Percentiles rank a stretch among this genome's conserved stretches.
These are phyloP conservation scores for Claviceps cyperi DNA, from an alignment of 2,329 filamentous ascomycete genomes.

Conservation along the genomic window DNA sequence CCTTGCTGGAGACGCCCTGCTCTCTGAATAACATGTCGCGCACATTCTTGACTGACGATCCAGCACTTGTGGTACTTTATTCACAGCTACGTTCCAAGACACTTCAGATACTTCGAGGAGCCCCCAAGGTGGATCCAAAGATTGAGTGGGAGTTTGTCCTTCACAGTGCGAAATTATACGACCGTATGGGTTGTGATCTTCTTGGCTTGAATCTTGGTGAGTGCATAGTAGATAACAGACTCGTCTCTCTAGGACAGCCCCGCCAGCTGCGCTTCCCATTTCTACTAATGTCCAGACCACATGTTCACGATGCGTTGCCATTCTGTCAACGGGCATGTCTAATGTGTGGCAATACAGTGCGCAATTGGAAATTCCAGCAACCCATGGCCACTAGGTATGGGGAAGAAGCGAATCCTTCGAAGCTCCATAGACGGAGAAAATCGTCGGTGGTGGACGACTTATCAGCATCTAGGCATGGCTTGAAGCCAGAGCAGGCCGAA, in stretches of 20 bases:
- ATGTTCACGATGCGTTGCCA: background rate
- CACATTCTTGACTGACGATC: slow-evolving; percentile 79
- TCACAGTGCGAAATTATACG: slow-evolving; percentile 71
- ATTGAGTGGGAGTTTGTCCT: slow-evolving; percentile 83
- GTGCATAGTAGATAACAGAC: slow-evolving; percentile 10
- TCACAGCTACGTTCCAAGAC: slow-evolving; percentile 70
- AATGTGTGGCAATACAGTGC: slow-evolving; percentile 31
- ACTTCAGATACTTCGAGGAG: slow-evolving; percentile 71
- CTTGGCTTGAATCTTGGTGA: slow-evolving; percentile 72
- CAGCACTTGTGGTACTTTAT: slow-evolving; percentile 76
- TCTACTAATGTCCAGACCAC: background rate
- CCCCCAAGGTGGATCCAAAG: slow-evolving; percentile 61
- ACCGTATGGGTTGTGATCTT: slow-evolving; percentile 85
- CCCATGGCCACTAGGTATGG: slow-evolving; percentile 23
- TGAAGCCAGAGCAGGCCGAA: slow-evolving; percentile 16
- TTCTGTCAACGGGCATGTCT: background rate
- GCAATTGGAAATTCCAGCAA: slow-evolving; percentile 70
- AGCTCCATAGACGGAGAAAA: slow-evolving; percentile 54
- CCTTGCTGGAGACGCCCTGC: slow-evolving; percentile 53
- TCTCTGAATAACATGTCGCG: slow-evolving; percentile 59
- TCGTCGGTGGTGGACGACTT: slow-evolving; percentile 70
- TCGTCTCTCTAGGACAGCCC: background rate
- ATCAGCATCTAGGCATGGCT: slow-evolving; percentile 31
- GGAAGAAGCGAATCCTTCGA: slow-evolving; percentile 47
- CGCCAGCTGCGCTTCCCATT: background rate